These are phyloP conservation scores for Macadamia tetraphylla DNA, from an alignment of 164 flowering plant genomes.

Conservation along the genomic window DNA sequence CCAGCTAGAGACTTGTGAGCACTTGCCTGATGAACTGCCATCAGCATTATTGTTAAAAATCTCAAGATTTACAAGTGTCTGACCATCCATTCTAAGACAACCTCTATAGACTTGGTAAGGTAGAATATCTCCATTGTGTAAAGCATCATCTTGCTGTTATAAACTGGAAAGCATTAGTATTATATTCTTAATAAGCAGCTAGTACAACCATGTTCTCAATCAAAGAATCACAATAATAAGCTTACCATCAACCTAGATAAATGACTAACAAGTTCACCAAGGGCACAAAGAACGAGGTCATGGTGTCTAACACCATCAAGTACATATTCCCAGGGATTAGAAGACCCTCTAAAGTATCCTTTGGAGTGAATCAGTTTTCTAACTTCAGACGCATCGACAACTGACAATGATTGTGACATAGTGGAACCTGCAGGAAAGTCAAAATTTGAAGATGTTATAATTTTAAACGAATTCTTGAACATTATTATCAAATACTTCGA, in stretches of 20 bases:
- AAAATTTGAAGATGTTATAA: background rate
- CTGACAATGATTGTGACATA: slow-evolving; percentile 35
- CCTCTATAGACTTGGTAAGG: slow-evolving; percentile 75
- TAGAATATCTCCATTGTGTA: slow-evolving; percentile 67
- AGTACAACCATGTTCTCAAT: background rate
- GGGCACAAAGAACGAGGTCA: slow-evolving; percentile 58
- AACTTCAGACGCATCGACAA: slow-evolving; percentile 51
- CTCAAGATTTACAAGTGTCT: slow-evolving; percentile 88
- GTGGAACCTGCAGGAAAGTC: slow-evolving; percentile 45
- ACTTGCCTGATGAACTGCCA: slow-evolving; percentile 78
- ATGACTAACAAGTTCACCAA: slow-evolving; percentile 74
- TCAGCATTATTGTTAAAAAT: slow-evolving; percentile 78
- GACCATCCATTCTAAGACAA: slow-evolving; percentile 92
- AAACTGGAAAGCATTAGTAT: slow-evolving; percentile 1
- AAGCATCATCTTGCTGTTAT: slow-evolving; percentile 66
- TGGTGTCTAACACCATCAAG: slow-evolving; percentile 41
- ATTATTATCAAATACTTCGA: background rate
- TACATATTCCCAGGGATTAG: slow-evolving; percentile 30
- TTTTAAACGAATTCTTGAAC: background rate
- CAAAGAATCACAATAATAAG: slow-evolving; percentile 5
- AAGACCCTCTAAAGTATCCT: slow-evolving; percentile 64
- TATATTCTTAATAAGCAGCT: slow-evolving; percentile 3
- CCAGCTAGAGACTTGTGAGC: background rate
- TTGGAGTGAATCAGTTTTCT: slow-evolving; percentile 50
- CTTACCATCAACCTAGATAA: slow-evolving; percentile 80